phyloP scores from a whole-genome alignment of 108 stramenopile genomes.

The Seminavis robusta region DNA sequence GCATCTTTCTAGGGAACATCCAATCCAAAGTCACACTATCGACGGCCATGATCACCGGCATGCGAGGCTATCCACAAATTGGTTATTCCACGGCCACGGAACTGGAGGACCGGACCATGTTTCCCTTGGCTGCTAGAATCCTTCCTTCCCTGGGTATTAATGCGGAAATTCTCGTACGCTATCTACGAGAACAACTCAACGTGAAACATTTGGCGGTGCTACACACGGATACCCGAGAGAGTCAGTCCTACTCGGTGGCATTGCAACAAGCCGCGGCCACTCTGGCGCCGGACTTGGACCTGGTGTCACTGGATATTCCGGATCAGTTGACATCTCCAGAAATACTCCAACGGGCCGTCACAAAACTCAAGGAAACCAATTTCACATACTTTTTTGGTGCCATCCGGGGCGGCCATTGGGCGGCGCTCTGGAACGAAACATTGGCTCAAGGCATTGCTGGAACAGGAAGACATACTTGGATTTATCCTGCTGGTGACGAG shows the following conservation, averaged over 20 bases:
- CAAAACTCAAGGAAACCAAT: not conserved
- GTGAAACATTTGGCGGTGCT: slow-evolving; percentile 16
- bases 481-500: no score
- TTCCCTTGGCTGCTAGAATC: slow-evolving; percentile 19
- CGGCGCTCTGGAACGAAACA: slow-evolving; percentile 31
- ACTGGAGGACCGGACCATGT: slow-evolving; percentile 15
- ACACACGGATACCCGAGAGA: slow-evolving; percentile 24
- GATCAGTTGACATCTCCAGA: not conserved
- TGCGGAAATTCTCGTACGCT: not conserved
- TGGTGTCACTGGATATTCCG: no score
- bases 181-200: slow-evolving; percentile 1
- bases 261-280: slow-evolving; percentile 7
- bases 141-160: slow-evolving; percentile 10
- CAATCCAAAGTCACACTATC: slow-evolving; percentile 4
- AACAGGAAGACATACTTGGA: no score
- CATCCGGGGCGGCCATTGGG: not conserved
- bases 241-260: slow-evolving; percentile 21
- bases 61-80: slow-evolving; percentile 14
- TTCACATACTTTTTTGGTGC: slow-evolving; percentile 33
- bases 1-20: slow-evolving; percentile 6
- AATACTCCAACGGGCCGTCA: not conserved
- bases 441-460: slow-evolving; percentile 38
- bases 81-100: slow-evolving; percentile 6
- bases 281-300: slow-evolving; percentile 13
- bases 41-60: slow-evolving; percentile 18